Evolutionary conservation across 129 eudicot species (phyloP), one percentile per base, ranked within the genome.

Genomic region (Glebionis coronaria): DNA sequence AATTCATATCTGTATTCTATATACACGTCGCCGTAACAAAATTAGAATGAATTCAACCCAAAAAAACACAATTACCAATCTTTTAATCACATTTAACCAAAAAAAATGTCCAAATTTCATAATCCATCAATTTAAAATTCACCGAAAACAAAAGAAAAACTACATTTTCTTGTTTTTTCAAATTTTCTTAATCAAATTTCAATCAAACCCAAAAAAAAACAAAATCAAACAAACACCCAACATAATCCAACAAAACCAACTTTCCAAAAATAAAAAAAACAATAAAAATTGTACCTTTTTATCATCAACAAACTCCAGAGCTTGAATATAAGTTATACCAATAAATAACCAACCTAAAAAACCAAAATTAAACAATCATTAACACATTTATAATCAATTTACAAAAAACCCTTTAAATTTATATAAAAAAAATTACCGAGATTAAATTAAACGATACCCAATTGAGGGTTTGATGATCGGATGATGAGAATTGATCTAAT

Each of bases 291-390:
- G 70, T 63, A 82, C 90, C 95, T 79, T 79, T 74, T 71, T 79
- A 82, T 73, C 87, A 87, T 84, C 78, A 84, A 82, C 68, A 61
- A 63, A 58, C 74, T 66, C 74, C 79, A 52, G 81, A 79, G 79
- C 87, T 79, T 70, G 67, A 50, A 69, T 63, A n/a, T 51, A 67
- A 73, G 59, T 61, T 61, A 58, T 54, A 46, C 67, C 75, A 74
- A 63, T 56, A 71, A 56, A 54, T 68, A 72, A 58, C n/a, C 9
- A 47, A 77, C 82, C 86, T 76, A 72, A 28, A n/a, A 50, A 69
- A 66, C 31, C 68, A 52, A 44, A 49, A 58, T 35, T 23, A 23
- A 25, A 38, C 45, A 27, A 79, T 69, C 71, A 72, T 72, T 77
- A 73, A 68, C 65, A 79, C 74, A 83, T 76, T 68, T 51, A 80